Conservation (phyloP, 2,329 filamentous ascomycete genomes). For the Cadophora luteo-olivacea region DNA sequence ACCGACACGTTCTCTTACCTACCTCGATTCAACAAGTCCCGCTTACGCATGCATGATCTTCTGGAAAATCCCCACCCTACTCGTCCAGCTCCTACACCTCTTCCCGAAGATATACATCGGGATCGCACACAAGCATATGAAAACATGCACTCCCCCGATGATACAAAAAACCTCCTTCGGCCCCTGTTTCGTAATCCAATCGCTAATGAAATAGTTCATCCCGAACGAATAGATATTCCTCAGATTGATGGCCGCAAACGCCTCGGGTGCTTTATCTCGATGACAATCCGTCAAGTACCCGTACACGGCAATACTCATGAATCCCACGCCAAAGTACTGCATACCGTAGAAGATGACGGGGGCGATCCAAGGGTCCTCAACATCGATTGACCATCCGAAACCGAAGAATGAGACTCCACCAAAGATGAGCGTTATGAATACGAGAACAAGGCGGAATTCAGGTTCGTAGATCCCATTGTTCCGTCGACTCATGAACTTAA, state of each 20-base stretch:
- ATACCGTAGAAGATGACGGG: slow-evolving; percentile 44
- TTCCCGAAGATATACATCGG: slow-evolving; percentile 43
- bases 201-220: slow-evolving; percentile 34
- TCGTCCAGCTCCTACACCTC: slow-evolving; percentile 44
- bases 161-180: slow-evolving; percentile 34
- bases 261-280: slow-evolving; percentile 48
- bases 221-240: slow-evolving; percentile 49
- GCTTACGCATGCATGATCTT: slow-evolving; percentile 38
- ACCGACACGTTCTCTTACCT: too few species aligned
- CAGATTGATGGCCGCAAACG: slow-evolving; percentile 50
- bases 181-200: slow-evolving; percentile 41
- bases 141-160: slow-evolving; percentile 28
- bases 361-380: slow-evolving; percentile 37
- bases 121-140: slow-evolving; percentile 34
- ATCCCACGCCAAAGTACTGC: slow-evolving; percentile 47
- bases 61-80: slow-evolving; percentile 41
- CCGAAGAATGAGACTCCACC: slow-evolving; percentile 48
- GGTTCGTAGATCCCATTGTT: slow-evolving; percentile 53
- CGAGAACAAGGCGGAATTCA: slow-evolving; percentile 45
- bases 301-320: slow-evolving; percentile 42
- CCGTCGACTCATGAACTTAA: slow-evolving; percentile 51
- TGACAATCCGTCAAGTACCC: slow-evolving; percentile 51
- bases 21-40: too few species aligned
- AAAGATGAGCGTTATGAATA: slow-evolving; percentile 40
- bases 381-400: slow-evolving; percentile 46